Percentiles rank a stretch among this genome's conserved stretches.
phyloP scores from a whole-genome alignment of 805 yeast species.

The Wickerhamomyces hampshirensis region DNA sequence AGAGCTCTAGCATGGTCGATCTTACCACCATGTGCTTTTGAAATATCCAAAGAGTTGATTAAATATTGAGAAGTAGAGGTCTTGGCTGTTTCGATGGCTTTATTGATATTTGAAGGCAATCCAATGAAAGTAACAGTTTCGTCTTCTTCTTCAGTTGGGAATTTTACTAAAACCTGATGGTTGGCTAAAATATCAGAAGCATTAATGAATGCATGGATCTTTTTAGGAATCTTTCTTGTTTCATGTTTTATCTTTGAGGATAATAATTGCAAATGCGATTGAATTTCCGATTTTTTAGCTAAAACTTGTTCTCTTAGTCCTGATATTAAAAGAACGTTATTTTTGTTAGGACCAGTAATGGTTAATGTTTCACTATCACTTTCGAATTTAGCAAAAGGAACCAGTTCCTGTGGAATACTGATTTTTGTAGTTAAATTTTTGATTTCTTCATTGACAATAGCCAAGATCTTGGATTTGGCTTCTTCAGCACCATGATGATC shows the following conservation, averaged over 20 bases:
- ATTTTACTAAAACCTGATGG: constrained; percentile 50
- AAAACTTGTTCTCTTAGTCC: constrained; percentile 71
- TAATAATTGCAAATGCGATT: constrained; percentile 39
- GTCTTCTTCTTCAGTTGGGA: constrained; percentile 44
- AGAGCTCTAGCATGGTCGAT: constrained; percentile 70
- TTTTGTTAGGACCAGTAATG: constrained; percentile 30
- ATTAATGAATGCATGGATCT: constrained; percentile 67
- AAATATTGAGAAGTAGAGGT: constrained; percentile 52
- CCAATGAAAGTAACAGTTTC: constrained; percentile 60
- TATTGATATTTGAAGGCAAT: constrained; percentile 47
- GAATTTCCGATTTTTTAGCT: constrained; percentile 48
- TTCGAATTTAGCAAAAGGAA: constrained; percentile 27
- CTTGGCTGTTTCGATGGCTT: constrained; percentile 62
- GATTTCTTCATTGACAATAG: constrained; percentile 72
- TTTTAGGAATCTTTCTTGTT: constrained; percentile 58
- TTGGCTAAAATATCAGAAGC: constrained; percentile 45
- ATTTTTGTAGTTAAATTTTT: constrained; percentile 49
- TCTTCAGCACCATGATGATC: constrained; percentile 75
- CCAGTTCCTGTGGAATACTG: constrained; percentile 33
- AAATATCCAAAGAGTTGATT: constrained; percentile 71
- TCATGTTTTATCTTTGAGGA: constrained; percentile 43
- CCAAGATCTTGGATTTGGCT: constrained; percentile 66
- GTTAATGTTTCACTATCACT: constrained; percentile 25
- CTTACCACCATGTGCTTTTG: constrained; percentile 85
- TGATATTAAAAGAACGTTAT: constrained; percentile 45